Percentiles rank a stretch among this genome's conserved stretches.
These are phyloP conservation scores for Quercus phellos DNA, from an alignment of 331 rosid species.

Conservation along the genomic window DNA sequence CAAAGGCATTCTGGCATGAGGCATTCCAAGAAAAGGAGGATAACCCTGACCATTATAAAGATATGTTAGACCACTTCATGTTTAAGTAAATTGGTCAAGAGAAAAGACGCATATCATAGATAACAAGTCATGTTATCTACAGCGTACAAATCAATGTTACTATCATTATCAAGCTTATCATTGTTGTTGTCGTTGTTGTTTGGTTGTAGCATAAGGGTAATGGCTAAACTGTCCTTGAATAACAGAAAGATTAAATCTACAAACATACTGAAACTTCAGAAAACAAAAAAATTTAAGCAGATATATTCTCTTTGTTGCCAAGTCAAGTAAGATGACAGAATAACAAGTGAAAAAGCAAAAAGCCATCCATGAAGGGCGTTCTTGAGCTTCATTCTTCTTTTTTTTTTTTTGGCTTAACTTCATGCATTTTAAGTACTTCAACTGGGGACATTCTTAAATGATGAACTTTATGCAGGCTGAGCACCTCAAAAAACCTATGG, in stretches of 20 bases:
- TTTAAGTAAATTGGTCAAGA: neutral
- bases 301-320: neutral
- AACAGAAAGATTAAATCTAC: neutral
- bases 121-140: no score
- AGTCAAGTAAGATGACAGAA: neutral
- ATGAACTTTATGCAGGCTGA: neutral
- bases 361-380: neutral
- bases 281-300: neutral
- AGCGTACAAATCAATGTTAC: no score
- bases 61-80: neutral
- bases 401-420: neutral
- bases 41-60: slow-evolving; percentile 54
- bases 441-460: neutral
- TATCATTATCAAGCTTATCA: neutral
- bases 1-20: slow-evolving; percentile 93
- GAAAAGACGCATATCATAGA: no score
- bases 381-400: neutral
- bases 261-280: neutral
- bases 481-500: neutral
- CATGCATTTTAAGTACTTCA: neutral
- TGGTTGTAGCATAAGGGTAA: neutral
- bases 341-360: neutral
- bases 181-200: neutral
- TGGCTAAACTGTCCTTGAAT: neutral
- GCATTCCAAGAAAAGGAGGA: slow-evolving; percentile 80